Percentiles rank a stretch among this genome's conserved stretches.
phyloP scores from a whole-genome alignment of 768 basidiomycete species.

The Hortiboletus flavorubellus region DNA sequence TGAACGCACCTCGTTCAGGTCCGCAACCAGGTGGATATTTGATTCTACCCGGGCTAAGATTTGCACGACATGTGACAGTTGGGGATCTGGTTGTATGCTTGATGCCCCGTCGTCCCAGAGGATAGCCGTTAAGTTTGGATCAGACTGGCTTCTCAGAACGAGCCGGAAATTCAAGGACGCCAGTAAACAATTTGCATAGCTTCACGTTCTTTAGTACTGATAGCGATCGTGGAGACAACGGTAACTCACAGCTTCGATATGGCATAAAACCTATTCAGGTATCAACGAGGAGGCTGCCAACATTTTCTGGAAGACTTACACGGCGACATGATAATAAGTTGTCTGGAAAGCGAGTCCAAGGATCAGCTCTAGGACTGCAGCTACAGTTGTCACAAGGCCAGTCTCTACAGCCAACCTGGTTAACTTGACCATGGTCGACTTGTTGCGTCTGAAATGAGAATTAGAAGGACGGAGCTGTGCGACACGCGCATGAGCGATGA shows the following conservation, averaged over 20 bases:
- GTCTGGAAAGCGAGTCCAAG: constrained; percentile 4
- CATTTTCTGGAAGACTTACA: constrained; percentile 9
- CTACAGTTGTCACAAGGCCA: constrained; percentile 19
- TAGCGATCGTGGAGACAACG: background rate
- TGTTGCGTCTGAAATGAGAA: constrained; percentile 1
- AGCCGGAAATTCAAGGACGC: constrained; percentile 16
- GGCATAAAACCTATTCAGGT: constrained; percentile 4
- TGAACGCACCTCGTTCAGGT: background rate
- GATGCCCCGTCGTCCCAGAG: constrained; percentile 1
- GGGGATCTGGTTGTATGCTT: background rate
- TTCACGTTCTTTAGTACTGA: background rate
- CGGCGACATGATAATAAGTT: constrained; percentile 10
- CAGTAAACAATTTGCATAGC: constrained; percentile 19
- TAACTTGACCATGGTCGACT: constrained; percentile 3
- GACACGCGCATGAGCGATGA: background rate
- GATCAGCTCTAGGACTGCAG: constrained; percentile 17
- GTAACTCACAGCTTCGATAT: constrained; percentile 15
- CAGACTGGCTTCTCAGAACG: constrained; percentile 1
- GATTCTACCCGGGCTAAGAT: background rate
- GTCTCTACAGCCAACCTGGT: constrained; percentile 26
- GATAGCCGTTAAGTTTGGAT: background rate
- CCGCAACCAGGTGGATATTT: background rate
- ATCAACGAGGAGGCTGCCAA: background rate
- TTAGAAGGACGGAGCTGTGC: constrained; percentile 16
- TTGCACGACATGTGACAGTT: background rate